Evolutionary conservation across 2,329 filamentous ascomycete species (phyloP), one percentile per base, ranked within the genome.

Genomic region (Fusarium sp.): DNA sequence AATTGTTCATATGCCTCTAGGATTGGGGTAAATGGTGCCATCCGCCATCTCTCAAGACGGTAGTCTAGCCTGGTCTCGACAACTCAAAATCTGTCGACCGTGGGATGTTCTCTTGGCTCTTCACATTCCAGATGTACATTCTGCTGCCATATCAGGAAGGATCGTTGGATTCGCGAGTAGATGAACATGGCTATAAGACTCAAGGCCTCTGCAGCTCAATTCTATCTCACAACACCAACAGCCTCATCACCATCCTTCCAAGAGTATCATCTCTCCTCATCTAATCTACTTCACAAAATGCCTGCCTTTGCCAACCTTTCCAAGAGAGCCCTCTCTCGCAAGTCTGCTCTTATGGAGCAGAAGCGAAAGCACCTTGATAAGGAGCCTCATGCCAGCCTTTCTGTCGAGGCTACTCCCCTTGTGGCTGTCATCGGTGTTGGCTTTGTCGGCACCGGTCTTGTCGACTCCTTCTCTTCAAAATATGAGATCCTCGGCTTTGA

Each of bases 391-490:
- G 30, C 52, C 28, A 7, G 44, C 10, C 11, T 34, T 41, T 39
- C 53, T 15, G 34, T 16, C 50, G 44, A 67, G 15, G 53, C 58
- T 51, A 64, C 57, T 15, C 79, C 81, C 5, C 50, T 82, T n/a
- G 79, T 87, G 1, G 84, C 83, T 52, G 80, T 87, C 27, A 82
- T 87, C 18, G 86, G 85, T 9, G 83, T 86, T 4, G 86, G 86
- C 27, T 87, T 86, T 67, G 85, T 87, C 6, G 86, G 85, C 4
- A 79, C 80, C 34, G 82, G 86, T 51, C 82, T 87, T 8, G 81
- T 85, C 34, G 72, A 77, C 36, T 78, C 76, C 7, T 87, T 87
- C 66, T 78, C 81, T 3, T 71, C 62, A 7, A 68, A 75, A 18
- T 86, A 81, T 69, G 62, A 76, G 7, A 78, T 85, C 11, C 71